Evolutionary conservation across 176 grass and related monocot genomes (phyloP).

Genomic region (Paspalum vaginatum): DNA sequence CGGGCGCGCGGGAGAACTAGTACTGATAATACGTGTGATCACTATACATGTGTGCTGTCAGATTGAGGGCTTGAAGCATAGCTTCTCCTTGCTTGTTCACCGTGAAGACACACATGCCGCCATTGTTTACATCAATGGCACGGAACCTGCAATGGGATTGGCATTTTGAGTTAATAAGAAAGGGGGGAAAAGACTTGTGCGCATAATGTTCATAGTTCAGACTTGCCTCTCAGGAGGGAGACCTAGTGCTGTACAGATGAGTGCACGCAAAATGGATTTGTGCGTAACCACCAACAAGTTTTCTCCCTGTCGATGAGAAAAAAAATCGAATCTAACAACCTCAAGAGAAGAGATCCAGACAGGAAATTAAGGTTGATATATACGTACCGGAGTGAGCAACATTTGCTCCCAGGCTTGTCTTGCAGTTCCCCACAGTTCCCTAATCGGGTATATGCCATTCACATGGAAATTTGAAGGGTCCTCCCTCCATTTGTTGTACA

Average conservation of each 20-base stretch:
- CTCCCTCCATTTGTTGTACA: constrained; percentile 82
- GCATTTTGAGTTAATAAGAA: no score
- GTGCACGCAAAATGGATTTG: constrained; percentile 83
- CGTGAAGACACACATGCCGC: constrained; percentile 78
- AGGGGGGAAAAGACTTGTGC: no score
- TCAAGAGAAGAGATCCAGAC: constrained; percentile 7
- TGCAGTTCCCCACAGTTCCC: constrained; percentile 59
- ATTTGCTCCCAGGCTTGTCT: constrained; percentile 83
- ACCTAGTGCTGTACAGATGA: constrained; percentile 74
- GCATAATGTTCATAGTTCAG: no score
- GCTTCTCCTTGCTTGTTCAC: constrained; percentile 78
- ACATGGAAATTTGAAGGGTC: constrained; percentile 82
- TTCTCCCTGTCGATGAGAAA: constrained; percentile 48
- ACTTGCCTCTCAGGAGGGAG: constrained; percentile 74
- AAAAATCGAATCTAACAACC: not conserved
- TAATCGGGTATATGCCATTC: constrained; percentile 74
- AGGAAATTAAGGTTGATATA: not conserved
- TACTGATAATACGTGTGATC: constrained; percentile 71
- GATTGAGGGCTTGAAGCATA: constrained; percentile 78
- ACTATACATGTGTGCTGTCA: constrained; percentile 88
- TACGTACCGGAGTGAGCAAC: constrained; percentile 62
- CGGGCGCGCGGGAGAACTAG: constrained; percentile 20
- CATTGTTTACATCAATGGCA: constrained; percentile 79
- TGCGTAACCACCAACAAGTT: constrained; percentile 75
- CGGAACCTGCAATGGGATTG: constrained; percentile 69